Base-by-base conservation (phyloP, 2,329 filamentous ascomycete species). In the Fusarium mexicanum region DNA sequence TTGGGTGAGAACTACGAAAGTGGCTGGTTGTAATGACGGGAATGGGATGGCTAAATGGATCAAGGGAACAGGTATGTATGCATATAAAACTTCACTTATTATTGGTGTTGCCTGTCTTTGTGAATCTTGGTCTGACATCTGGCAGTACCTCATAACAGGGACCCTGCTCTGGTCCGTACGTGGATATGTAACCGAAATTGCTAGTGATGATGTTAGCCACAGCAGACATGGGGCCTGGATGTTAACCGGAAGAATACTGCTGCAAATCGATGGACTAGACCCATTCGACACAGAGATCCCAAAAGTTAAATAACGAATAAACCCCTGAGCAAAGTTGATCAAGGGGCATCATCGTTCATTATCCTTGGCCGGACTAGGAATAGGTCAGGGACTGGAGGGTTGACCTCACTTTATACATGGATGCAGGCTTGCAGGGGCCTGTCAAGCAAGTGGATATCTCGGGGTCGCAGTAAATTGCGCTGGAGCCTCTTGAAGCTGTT, bases 401-500 rank as follows among this genome's bases (percentile, higher is more conserved):
- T 63, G 46, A 54, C 43, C 40, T 62, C 53, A 71, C 51, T 62
- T 60, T 62, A 61, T 48, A 66, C 13, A 16, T 24, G 24, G 62
- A 61, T 67, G 57, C 60, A 74, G 72, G 72, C 60, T 61, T 67
- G 53, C 69, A 74, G 72, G 72, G 72, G 71, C 35, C 40, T 61
- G 65, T 59, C 58, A 51, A 75, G 53, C 47, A 59, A 57, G 75
- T 77, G 77, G 77, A 71, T 73, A 67, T 46, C 54, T 62, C 73
- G 69, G 65, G 72, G 75, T 61, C 47, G 70, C 67, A 66, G 70
- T 65, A 78, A 78, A 78, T 78, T 78, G 67, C 76, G 61, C 58
- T 68, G 75, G 66, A 63, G 57, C 44, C 54, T 55, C 35, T 57
- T 67, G 72, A 61, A 61, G 53, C 31, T 33, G 44, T 41, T 57